phyloP scores from a whole-genome alignment of 768 basidiomycete species.

The Harrya chromipes region DNA sequence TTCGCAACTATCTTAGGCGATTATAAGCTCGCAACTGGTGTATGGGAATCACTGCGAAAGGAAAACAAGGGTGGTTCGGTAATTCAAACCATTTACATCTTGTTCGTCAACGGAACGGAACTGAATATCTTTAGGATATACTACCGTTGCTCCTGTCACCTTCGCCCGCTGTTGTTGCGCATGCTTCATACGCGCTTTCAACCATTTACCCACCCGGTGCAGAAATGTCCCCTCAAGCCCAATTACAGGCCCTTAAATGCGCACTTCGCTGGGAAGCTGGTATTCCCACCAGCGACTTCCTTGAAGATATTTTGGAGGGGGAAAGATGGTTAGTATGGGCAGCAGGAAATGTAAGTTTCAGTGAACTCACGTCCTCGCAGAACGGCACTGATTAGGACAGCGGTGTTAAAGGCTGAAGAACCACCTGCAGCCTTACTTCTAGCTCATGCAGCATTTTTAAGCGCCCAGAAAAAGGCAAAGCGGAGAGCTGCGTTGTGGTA shows the following conservation, averaged over 20 bases:
- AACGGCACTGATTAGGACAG: conserved; percentile 27
- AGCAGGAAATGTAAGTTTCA: conserved; percentile 65
- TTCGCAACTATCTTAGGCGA: conserved; percentile 93
- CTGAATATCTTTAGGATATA: conserved; percentile 59
- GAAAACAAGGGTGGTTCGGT: conserved; percentile 88
- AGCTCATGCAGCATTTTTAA: conserved; percentile 75
- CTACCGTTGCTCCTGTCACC: conserved; percentile 70
- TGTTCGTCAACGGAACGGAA: background rate
- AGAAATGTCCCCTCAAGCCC: conserved; percentile 59
- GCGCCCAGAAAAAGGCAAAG: conserved; percentile 50
- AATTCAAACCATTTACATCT: conserved; percentile 8
- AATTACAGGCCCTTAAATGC: conserved; percentile 62
- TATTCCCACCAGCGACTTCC: conserved; percentile 56
- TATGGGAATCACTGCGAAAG: conserved; percentile 87
- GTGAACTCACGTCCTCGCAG: background rate
- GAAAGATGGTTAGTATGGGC: conserved; percentile 88
- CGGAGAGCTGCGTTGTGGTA: conserved; percentile 80
- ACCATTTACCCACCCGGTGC: conserved; percentile 39
- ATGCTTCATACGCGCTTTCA: conserved; percentile 61
- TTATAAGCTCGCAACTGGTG: conserved; percentile 71
- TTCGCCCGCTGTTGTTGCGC: conserved; percentile 54
- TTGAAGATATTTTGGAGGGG: conserved; percentile 57
- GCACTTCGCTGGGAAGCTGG: conserved; percentile 79
- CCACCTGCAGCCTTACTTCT: conserved; percentile 74
- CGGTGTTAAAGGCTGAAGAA: conserved; percentile 68